Percentiles rank a stretch among this genome's conserved stretches.
Evolutionary conservation across 768 basidiomycete genomes (phyloP).

Genomic region (Trametes gibbosa): DNA sequence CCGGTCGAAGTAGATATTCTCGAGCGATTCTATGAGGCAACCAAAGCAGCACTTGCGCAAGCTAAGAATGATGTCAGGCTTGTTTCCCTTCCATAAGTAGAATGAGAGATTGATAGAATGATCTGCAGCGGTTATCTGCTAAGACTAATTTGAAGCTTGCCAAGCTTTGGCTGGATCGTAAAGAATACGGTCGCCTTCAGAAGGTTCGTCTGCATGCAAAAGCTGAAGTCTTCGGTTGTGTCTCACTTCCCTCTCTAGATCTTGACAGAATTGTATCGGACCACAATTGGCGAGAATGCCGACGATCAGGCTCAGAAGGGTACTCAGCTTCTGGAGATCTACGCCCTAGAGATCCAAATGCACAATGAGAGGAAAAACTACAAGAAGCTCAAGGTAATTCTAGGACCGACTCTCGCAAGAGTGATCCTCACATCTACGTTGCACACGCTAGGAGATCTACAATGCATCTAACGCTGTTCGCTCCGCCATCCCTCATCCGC

Average conservation of each 20-base stretch:
- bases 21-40: constrained; percentile 94
- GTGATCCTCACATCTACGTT: neutral
- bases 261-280: constrained; percentile 69
- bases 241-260: constrained; percentile 43
- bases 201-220: constrained; percentile 47
- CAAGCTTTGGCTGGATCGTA: constrained; percentile 94
- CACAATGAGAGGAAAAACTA: constrained; percentile 94
- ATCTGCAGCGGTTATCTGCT: constrained; percentile 74
- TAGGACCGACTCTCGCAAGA: neutral
- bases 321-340: constrained; percentile 93
- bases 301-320: constrained; percentile 91
- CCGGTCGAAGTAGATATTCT: constrained; percentile 79
- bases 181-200: constrained; percentile 82
- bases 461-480: constrained; percentile 91
- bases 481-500: constrained; percentile 95
- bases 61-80: constrained; percentile 88
- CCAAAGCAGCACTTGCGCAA: constrained; percentile 85
- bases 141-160: constrained; percentile 98
- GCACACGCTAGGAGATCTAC: constrained; percentile 86
- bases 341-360: constrained; percentile 99
- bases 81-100: neutral
- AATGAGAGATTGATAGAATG: neutral
- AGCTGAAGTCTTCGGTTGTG: too few relatives aligned
- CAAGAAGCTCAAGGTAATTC: constrained; percentile 90
- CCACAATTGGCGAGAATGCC: constrained; percentile 61